Evolutionary conservation across 2,329 filamentous ascomycete genomes (phyloP).

Genomic region (Exophiala spinifera): DNA sequence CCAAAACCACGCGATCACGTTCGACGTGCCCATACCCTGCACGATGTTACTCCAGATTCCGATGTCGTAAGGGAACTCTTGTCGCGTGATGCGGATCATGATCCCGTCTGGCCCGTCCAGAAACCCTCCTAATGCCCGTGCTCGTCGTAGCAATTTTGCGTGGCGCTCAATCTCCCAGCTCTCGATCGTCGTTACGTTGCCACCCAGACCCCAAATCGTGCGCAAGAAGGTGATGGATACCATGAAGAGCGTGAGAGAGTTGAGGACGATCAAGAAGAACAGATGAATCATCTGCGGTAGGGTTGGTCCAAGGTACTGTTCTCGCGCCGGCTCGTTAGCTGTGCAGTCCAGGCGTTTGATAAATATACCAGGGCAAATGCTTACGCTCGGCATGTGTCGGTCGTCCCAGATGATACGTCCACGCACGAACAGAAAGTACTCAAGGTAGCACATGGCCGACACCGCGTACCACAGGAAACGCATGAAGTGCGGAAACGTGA

Average conservation of each 20-base stretch:
- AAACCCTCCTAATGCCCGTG: conserved; percentile 54
- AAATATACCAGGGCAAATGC: conserved; percentile 26
- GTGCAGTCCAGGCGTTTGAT: conserved; percentile 17
- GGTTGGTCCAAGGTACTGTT: conserved; percentile 58
- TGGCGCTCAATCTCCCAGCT: conserved; percentile 58
- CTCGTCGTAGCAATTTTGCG: conserved; percentile 44
- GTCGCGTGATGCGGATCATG: conserved; percentile 52
- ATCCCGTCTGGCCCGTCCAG: conserved; percentile 57
- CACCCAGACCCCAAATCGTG: conserved; percentile 53
- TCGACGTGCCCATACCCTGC: conserved; percentile 52
- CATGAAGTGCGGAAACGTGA: conserved; percentile 63
- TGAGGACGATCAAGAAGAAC: conserved; percentile 53
- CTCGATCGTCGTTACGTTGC: conserved; percentile 64
- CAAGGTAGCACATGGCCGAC: conserved; percentile 55
- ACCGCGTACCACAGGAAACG: conserved; percentile 62
- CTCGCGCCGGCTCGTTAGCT: no score
- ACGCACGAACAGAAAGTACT: conserved; percentile 53
- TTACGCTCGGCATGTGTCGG: conserved; percentile 55
- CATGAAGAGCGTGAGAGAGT: conserved; percentile 57
- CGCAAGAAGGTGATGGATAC: conserved; percentile 55
- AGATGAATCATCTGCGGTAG: conserved; percentile 53
- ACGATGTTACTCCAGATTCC: conserved; percentile 60
- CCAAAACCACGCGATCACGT: conserved; percentile 58
- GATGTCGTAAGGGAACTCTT: conserved; percentile 66
- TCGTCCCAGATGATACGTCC: conserved; percentile 54